A percentile compares a stretch with the other conserved stretches of the same genome.
Conservation (phyloP, 768 basidiomycete species). For the Wakefieldia striispora region DNA sequence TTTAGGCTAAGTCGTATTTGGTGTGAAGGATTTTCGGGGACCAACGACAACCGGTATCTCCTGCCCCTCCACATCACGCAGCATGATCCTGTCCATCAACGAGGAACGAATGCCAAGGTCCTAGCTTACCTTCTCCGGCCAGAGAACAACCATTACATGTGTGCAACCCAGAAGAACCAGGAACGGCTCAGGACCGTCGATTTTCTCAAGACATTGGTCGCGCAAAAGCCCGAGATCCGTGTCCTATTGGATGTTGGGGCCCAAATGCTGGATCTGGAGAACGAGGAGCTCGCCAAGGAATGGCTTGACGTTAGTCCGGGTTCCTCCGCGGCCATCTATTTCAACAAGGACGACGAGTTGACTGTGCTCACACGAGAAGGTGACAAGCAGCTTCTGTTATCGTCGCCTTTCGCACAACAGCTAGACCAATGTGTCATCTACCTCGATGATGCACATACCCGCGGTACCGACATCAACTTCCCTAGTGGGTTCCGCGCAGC, state of each 20-base stretch:
- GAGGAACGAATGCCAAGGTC: constrained; percentile 15
- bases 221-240: constrained; percentile 33
- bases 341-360: constrained; percentile 17
- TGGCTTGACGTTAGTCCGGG: constrained; percentile 35
- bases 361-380: constrained; percentile 37
- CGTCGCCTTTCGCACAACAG: constrained; percentile 27
- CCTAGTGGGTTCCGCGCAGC: constrained; percentile 14
- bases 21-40: constrained; percentile 23
- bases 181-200: constrained; percentile 15
- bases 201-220: constrained; percentile 31
- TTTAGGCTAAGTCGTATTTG: not conserved
- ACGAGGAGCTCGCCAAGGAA: constrained; percentile 34
- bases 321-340: constrained; percentile 27
- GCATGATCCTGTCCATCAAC: constrained; percentile 18
- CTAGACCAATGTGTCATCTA: constrained; percentile 12
- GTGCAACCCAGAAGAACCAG: not conserved
- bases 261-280: constrained; percentile 49
- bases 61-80: constrained; percentile 29
- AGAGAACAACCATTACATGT: constrained; percentile 21
- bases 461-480: constrained; percentile 20
- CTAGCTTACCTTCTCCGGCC: constrained; percentile 20
- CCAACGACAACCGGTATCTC: constrained; percentile 28
- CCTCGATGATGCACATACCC: constrained; percentile 18
- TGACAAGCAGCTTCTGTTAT: constrained; percentile 34
- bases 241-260: constrained; percentile 54